These are phyloP conservation scores for Aspergillus aculeatus DNA, from an alignment of 2,329 filamentous ascomycete genomes.

Conservation along the genomic window DNA sequence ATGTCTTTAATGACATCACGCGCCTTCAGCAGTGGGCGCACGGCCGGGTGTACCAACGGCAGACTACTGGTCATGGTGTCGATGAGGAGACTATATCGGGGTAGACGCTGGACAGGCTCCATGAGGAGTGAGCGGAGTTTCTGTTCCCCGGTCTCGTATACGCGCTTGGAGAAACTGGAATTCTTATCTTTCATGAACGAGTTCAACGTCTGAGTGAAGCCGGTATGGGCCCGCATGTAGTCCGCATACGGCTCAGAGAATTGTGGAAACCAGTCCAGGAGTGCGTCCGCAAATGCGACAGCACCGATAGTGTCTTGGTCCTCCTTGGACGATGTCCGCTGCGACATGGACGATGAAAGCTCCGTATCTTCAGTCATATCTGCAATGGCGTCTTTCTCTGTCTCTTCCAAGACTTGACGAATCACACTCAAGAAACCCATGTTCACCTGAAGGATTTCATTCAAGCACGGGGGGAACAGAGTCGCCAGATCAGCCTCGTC, in stretches of 20 bases:
- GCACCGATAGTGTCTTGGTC: conserved; percentile 73
- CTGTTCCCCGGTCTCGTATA: conserved; percentile 85
- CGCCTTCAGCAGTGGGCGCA: conserved; percentile 79
- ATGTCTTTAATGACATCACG: conserved; percentile 94
- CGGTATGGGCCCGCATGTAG: conserved; percentile 86
- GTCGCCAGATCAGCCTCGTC: conserved; percentile 69
- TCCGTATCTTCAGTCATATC: conserved; percentile 66
- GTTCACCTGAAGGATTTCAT: conserved; percentile 79
- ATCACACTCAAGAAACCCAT: conserved; percentile 75
- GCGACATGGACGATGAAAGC: conserved; percentile 48
- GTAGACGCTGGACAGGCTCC: conserved; percentile 90
- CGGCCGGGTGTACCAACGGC: conserved; percentile 79
- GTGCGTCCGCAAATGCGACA: conserved; percentile 72
- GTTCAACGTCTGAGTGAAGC: conserved; percentile 79
- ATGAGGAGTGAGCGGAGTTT: conserved; percentile 87
- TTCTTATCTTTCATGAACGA: conserved; percentile 72
- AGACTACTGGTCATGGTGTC: conserved; percentile 89
- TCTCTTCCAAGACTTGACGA: conserved; percentile 73
- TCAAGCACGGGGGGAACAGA: conserved; percentile 78
- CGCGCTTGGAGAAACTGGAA: conserved; percentile 76
- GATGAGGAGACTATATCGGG: conserved; percentile 92
- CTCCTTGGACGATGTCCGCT: conserved; percentile 47
- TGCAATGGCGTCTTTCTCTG: conserved; percentile 73
- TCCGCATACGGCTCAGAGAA: conserved; percentile 90
- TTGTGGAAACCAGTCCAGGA: conserved; percentile 88